phyloP scores from a whole-genome alignment of 257 asterid species.

The Prunella vulgaris region DNA sequence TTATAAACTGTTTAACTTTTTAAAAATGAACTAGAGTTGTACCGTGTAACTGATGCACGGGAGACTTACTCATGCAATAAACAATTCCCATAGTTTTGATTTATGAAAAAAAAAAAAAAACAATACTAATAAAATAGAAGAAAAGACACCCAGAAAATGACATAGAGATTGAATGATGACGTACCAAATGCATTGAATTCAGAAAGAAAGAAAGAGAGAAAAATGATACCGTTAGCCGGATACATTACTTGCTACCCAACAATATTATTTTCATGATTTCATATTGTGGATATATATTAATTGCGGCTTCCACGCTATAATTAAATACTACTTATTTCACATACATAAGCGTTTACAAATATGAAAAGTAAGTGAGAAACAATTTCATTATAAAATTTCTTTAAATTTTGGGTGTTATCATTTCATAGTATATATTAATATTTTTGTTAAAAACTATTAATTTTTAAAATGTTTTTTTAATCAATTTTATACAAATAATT shows the following conservation, averaged over 20 bases:
- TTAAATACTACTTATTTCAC: not conserved
- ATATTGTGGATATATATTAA: not conserved
- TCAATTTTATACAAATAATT: too few species aligned
- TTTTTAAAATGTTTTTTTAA: too few species aligned
- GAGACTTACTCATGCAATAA: too few species aligned
- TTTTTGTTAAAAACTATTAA: too few species aligned
- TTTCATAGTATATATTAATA: too few species aligned
- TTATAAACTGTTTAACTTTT: too few species aligned
- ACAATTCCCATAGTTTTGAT: not conserved
- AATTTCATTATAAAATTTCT: too few species aligned
- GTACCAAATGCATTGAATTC: conserved; percentile 19
- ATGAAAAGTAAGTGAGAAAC: too few species aligned
- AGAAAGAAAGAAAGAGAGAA: not conserved
- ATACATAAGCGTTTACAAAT: not conserved
- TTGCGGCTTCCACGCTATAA: not conserved
- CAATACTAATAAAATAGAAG: not conserved
- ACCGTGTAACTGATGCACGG: too few species aligned
- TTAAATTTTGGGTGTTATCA: too few species aligned
- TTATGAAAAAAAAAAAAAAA: not conserved
- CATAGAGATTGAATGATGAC: conserved; percentile 2
- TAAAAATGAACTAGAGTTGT: too few species aligned
- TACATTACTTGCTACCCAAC: not conserved
- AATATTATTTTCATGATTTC: not conserved
- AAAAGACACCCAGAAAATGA: conserved; percentile 7
- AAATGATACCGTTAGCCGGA: not conserved